phyloP scores from a whole-genome alignment of 129 eudicot genomes.

The Flaveria robusta region DNA sequence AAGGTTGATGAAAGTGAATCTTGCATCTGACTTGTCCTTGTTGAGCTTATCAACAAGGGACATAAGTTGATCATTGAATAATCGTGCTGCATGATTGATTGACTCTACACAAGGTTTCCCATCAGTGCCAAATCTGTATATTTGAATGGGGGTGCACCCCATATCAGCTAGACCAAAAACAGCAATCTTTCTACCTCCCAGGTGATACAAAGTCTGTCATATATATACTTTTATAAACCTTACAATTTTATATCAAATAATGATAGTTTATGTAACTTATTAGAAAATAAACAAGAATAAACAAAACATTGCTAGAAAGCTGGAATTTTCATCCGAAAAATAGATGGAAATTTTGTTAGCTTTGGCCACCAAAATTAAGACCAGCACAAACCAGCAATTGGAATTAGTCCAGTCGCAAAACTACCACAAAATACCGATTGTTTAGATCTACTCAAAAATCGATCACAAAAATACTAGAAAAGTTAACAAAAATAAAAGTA shows the following conservation, averaged over 20 bases:
- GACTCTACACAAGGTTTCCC: slow-evolving; percentile 34
- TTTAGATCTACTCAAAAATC: no score
- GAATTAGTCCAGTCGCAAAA: no score
- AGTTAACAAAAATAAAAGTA: no score
- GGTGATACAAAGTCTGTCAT: slow-evolving; percentile 36
- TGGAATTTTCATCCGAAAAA: no score
- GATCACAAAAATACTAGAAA: no score
- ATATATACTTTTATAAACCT: background rate
- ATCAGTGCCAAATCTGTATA: slow-evolving; percentile 2
- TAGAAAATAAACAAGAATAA: background rate
- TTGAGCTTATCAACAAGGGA: slow-evolving; percentile 45
- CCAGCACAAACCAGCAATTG: no score
- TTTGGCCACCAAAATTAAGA: no score
- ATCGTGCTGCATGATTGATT: slow-evolving; percentile 21
- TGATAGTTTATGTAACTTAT: background rate
- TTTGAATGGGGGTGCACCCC: slow-evolving; percentile 46
- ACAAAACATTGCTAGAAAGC: background rate
- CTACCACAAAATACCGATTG: no score
- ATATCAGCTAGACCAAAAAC: slow-evolving; percentile 36
- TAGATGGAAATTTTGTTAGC: no score
- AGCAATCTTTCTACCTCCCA: slow-evolving; percentile 54
- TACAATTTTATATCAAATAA: background rate
- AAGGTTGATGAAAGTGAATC: slow-evolving; percentile 37
- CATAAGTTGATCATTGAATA: slow-evolving; percentile 47
- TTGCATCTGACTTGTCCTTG: slow-evolving; percentile 30